Evolutionary conservation across 2,329 filamentous ascomycete species (phyloP).

Genomic region (Fusarium avenaceum): DNA sequence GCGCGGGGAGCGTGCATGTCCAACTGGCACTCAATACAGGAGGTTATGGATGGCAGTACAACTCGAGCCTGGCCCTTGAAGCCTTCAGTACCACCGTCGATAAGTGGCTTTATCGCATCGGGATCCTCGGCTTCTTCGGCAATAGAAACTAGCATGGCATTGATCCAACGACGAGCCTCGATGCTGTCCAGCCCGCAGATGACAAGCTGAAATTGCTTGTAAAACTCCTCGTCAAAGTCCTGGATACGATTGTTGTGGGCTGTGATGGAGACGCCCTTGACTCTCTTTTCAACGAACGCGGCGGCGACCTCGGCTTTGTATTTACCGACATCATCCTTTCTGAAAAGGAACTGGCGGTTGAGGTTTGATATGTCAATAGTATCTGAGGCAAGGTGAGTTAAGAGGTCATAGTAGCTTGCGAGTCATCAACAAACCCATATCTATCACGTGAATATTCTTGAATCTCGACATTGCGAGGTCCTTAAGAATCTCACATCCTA

Average conservation of each 20-base stretch:
- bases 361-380: slow-evolving; percentile 99
- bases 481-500: slow-evolving; percentile 97
- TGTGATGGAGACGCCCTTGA: slow-evolving; percentile 92
- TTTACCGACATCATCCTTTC: slow-evolving; percentile 89
- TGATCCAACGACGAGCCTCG: slow-evolving; percentile 98
- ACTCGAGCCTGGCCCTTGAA: slow-evolving; percentile 98
- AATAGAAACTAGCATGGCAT: slow-evolving; percentile 90
- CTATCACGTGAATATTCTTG: slow-evolving; percentile 97
- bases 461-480: slow-evolving; percentile 96
- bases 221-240: slow-evolving; percentile 95
- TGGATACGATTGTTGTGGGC: slow-evolving; percentile 96
- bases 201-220: slow-evolving; percentile 95
- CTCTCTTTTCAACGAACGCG: slow-evolving; percentile 88
- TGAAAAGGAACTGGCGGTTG: slow-evolving; percentile 97
- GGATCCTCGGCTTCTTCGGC: slow-evolving; percentile 81
- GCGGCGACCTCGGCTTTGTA: slow-evolving; percentile 95
- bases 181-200: slow-evolving; percentile 97
- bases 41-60: slow-evolving; percentile 90
- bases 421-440: slow-evolving; percentile 79
- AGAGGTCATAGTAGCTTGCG: neutral
- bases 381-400: slow-evolving; percentile 65
- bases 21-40: slow-evolving; percentile 97
- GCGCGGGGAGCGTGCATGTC: slow-evolving; percentile 98
- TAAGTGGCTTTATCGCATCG: slow-evolving; percentile 90
- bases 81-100: slow-evolving; percentile 97